Conservation (phyloP, 2,329 filamentous ascomycete species). For the Pyrenophora teres region DNA sequence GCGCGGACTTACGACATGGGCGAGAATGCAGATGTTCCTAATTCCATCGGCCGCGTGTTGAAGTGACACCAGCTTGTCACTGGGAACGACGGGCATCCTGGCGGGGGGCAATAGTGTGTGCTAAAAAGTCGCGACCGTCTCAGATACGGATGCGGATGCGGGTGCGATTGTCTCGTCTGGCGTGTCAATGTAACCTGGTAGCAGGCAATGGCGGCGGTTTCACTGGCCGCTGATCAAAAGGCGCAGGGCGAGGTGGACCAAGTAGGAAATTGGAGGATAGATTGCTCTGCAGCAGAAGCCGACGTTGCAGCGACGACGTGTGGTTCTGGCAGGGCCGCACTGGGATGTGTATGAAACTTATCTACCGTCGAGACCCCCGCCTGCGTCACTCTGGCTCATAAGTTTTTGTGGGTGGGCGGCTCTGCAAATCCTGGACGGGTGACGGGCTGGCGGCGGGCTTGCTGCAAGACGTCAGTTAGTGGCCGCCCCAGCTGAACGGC, state of each 20-base stretch:
- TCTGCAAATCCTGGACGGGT: too few species aligned
- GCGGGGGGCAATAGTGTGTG: slow-evolving; percentile 1
- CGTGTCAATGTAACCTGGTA: slow-evolving; percentile 2
- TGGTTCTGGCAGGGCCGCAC: slow-evolving; percentile 24
- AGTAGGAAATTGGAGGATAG: slow-evolving; percentile 6
- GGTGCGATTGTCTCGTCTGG: slow-evolving; percentile 2
- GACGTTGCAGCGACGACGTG: slow-evolving; percentile 8
- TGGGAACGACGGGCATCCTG: slow-evolving; percentile 85
- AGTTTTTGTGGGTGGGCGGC: slow-evolving; percentile 3
- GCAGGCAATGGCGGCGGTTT: slow-evolving; percentile 10
- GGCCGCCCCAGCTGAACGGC: background rate
- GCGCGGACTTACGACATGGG: slow-evolving; percentile 16
- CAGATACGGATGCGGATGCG: background rate
- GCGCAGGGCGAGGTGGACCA: background rate
- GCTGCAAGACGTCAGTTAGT: slow-evolving; percentile 8
- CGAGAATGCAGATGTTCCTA: slow-evolving; percentile 64
- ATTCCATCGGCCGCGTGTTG: slow-evolving; percentile 87
- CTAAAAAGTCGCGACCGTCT: background rate
- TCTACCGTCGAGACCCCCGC: slow-evolving; percentile 1
- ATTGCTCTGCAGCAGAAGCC: slow-evolving; percentile 9
- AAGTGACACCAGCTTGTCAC: slow-evolving; percentile 87
- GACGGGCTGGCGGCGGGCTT: background rate
- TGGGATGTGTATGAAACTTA: slow-evolving; percentile 17
- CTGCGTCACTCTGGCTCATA: slow-evolving; percentile 14
- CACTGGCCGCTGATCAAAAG: slow-evolving; percentile 5